A percentile compares a stretch with the other conserved stretches of the same genome.
phyloP scores from a whole-genome alignment of 306 rosid species.

The Ziziphus jujuba region DNA sequence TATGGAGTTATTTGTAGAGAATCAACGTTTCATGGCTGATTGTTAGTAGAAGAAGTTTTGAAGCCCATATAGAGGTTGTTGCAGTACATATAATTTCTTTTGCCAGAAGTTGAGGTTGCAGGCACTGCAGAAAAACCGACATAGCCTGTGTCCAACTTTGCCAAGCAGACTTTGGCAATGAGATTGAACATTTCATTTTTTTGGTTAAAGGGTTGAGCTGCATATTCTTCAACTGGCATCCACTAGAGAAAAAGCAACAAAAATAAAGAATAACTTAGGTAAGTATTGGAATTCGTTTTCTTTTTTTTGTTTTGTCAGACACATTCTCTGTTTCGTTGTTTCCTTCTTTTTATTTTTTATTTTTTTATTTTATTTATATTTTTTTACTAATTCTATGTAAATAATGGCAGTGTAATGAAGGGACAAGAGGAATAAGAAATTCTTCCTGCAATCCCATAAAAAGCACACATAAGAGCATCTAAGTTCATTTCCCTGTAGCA shows the following conservation, averaged over 20 bases:
- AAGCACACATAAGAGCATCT: too few relatives aligned
- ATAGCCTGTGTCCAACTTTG: slow-evolving; percentile 47
- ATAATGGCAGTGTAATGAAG: not conserved
- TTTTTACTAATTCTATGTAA: not conserved
- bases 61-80: slow-evolving; percentile 32
- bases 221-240: slow-evolving; percentile 77
- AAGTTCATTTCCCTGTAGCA: too few relatives aligned
- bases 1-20: not conserved
- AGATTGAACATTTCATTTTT: slow-evolving; percentile 41
- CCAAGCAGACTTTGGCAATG: slow-evolving; percentile 52
- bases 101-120: slow-evolving; percentile 45
- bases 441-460: not conserved
- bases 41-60: slow-evolving; percentile 13
- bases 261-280: not conserved
- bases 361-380: too few relatives aligned
- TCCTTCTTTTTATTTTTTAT: too few relatives aligned
- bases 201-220: slow-evolving; percentile 59
- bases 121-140: slow-evolving; percentile 42
- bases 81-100: slow-evolving; percentile 44
- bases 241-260: slow-evolving; percentile 45
- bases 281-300: not conserved
- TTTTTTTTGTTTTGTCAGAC: too few relatives aligned
- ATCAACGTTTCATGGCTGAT: not conserved
- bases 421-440: not conserved
- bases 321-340: not conserved